Evolutionary conservation across 306 rosid species (phyloP).

Genomic region (Malus domestica): ASM211411v1 NC_041790.1:2639001-2639500

Average conservation of each 20-base stretch:
- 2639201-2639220: not conserved
- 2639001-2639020: not conserved
- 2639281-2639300: not conserved
- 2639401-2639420: slow-evolving; percentile 69
- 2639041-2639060: not conserved
- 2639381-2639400: slow-evolving; percentile 88
- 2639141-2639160: slow-evolving; percentile 96
- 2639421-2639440: slow-evolving; percentile 94
- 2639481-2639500: too few species aligned
- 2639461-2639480: not conserved
- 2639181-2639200: not conserved
- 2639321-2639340: slow-evolving; percentile 61
- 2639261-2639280: slow-evolving; percentile 4
- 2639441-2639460: slow-evolving; percentile 45
- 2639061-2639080: not conserved
- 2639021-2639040: not conserved
- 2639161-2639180: slow-evolving; percentile 80
- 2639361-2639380: slow-evolving; percentile 80
- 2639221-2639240: not conserved
- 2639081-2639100: slow-evolving; percentile 43
- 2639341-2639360: slow-evolving; percentile 80
- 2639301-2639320: not conserved
- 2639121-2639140: slow-evolving; percentile 78
- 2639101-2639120: slow-evolving; percentile 80
- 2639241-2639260: slow-evolving; percentile 2